Base-by-base conservation (phyloP, 2,329 filamentous ascomycete species). In the Lecanicillium sp. region DNA sequence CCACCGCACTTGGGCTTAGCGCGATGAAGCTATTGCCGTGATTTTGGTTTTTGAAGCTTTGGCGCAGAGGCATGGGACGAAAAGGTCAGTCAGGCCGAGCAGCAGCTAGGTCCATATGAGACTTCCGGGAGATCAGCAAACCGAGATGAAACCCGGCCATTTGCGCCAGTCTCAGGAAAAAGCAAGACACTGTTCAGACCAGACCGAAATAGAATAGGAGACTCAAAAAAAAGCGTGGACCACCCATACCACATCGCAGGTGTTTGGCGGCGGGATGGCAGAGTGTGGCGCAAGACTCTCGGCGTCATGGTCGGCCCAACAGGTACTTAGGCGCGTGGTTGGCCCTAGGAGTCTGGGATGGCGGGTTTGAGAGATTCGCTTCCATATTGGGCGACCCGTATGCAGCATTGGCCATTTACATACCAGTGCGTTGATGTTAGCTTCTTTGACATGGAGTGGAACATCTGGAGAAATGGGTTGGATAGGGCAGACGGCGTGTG, bases 321-420 rank as follows among this genome's bases (percentile, higher is more conserved):
- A 14, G 9, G 10, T 20, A 21, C 14, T 36, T 14, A 9, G 20
- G 32, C 42, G 33, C 29, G 24, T 44, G 15, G 23, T 24, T 24
- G 11, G 19, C 29, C 19, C 17, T 33, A 23, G 14, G 1, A 12
- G 35, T 12, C 12, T 8, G 32, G 19, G 10, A 23, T 10, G 12
- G 9, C 3, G n/a, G n/a, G 10, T 14, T 15, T 23, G 17, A 37
- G 21, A 8, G 35, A 15, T 27, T 5, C 15, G n/a, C 21, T 36
- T 36, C 42, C 42, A 12, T 27, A 37, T 37, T 14, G 4, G 42
- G 42, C 8, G 32, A 44, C 21, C 42, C n/a, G 29, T 44, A 30
- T 30, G 41, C 11, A 37, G 42, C 23, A 27, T 9, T 37, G 41
- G 15, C 30, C 30, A 26, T 29, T 15, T 12, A 29, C 7, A 29